A percentile compares a stretch with the other conserved stretches of the same genome.
These are phyloP conservation scores for Verticillium dahliae DNA, from an alignment of 2,329 filamentous ascomycete genomes.

Conservation along the genomic window DNA sequence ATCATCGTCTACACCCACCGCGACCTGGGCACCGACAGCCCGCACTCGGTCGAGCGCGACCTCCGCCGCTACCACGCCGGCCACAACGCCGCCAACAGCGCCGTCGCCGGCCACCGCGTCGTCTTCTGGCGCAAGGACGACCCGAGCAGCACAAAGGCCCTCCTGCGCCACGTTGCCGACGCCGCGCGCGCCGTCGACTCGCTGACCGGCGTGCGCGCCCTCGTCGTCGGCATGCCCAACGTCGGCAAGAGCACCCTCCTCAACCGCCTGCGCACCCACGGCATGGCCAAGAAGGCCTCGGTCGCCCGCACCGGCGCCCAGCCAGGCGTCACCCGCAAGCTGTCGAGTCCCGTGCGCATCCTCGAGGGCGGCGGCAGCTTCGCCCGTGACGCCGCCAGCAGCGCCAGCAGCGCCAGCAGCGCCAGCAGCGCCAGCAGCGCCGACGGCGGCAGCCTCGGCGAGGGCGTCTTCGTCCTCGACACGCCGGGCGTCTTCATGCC, in stretches of 20 bases:
- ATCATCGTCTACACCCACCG: slow-evolving; percentile 88
- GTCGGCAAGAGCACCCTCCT: slow-evolving; percentile 94
- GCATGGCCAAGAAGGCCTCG: slow-evolving; percentile 52
- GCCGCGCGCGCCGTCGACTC: slow-evolving; percentile 33
- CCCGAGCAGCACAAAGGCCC: slow-evolving; percentile 22
- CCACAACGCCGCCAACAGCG: slow-evolving; percentile 4
- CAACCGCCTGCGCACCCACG: slow-evolving; percentile 70
- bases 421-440: slow-evolving; percentile 11
- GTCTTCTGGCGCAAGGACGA: slow-evolving; percentile 38
- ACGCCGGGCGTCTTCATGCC: slow-evolving; percentile 95
- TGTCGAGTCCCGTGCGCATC: slow-evolving; percentile 78
- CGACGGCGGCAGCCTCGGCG: slow-evolving; percentile 24
- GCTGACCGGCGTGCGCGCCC: slow-evolving; percentile 74
- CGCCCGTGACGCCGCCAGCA: slow-evolving; percentile 8
- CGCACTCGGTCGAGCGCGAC: slow-evolving; percentile 9
- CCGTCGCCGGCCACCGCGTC: slow-evolving; percentile 14
- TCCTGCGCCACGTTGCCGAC: slow-evolving; percentile 31
- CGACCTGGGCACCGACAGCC: slow-evolving; percentile 55
- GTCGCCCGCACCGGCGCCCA: slow-evolving; percentile 78
- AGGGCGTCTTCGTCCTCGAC: slow-evolving; percentile 78
- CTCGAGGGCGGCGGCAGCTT: slow-evolving; percentile 19
- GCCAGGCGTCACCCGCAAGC: slow-evolving; percentile 83
- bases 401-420: slow-evolving; percentile 13
- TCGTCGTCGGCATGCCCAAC: slow-evolving; percentile 97
- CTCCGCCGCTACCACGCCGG: slow-evolving; percentile 21